Evolutionary conservation across 2,329 filamentous ascomycete species (phyloP).

Genomic region (Sclerotinia glacialis): DNA sequence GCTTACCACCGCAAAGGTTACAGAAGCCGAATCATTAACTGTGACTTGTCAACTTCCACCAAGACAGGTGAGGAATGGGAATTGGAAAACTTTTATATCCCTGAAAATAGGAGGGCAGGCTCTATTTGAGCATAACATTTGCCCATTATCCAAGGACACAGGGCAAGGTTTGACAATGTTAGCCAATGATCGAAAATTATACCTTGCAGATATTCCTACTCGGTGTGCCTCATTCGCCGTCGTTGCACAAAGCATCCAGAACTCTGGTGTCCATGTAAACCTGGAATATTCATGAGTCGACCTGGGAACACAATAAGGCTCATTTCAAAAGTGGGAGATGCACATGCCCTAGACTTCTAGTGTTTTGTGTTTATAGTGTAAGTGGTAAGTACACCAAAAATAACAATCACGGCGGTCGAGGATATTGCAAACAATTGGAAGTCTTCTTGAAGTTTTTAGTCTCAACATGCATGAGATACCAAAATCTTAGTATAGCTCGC

Average conservation of each 20-base stretch:
- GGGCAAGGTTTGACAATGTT: background rate
- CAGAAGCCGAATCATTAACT: slow-evolving; percentile 3
- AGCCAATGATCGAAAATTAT: slow-evolving; percentile 5
- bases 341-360: no score
- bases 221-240: background rate
- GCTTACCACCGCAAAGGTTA: slow-evolving; percentile 15
- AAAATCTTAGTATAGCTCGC: slow-evolving; percentile 15
- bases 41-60: slow-evolving; percentile 1
- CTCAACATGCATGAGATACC: background rate
- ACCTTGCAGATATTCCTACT: slow-evolving; percentile 7
- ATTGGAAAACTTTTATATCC: background rate
- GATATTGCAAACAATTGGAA: background rate
- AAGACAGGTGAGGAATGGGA: background rate
- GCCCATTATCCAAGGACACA: background rate
- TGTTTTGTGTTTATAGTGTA: background rate
- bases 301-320: background rate
- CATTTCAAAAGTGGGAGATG: background rate
- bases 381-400: background rate
- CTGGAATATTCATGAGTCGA: background rate
- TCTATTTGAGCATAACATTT: background rate
- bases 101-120: background rate
- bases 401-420: background rate
- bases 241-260: background rate
- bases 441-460: background rate
- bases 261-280: background rate